Evolutionary conservation across 1,284 basidiomycete species (phyloP), one percentile per base, ranked within the genome.

Genomic region (Sanghuangporus weigelae): DNA sequence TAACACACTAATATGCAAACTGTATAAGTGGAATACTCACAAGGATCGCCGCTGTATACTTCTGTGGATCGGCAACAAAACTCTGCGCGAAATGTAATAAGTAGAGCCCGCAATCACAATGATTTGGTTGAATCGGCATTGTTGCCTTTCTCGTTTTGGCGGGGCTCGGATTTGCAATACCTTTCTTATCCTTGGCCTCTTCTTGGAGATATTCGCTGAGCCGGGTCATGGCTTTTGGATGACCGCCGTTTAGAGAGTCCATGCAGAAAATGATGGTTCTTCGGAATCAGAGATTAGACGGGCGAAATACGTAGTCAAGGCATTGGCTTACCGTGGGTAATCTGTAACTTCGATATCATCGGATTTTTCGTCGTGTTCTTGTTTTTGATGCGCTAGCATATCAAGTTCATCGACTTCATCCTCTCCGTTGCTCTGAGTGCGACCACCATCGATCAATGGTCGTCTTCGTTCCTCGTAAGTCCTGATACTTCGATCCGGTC

Each of bases 91-190:
- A 90, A 69, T 94, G 90, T n/a, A 94, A 75, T 8, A 94, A 77
- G 72, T 91, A 94, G 44, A 93, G 71, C 6, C 94, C 94, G 69
- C 94, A 96, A 72, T 96, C 93, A 71, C 89, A 92, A 66, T 79
- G 91, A 73, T 96, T 95, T 7, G 86, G 86, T 72, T 96, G 94
- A 50, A 78, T 77, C 7, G 93, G 93, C 11, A 90, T 88, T 87
- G 92, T 67, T 64, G 60, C 86, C 66, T 73, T 69, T 68, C 78
- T 84, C 40, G 77, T 78, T 6, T 71, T 63, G 16, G 84, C 73
- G 12, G 73, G 71, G 19, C 78, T 79, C 2, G 80, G 78, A 36
- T 80, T 71, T 0, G 79, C 70, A 6, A 81, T 70, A 2, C 75
- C 73, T 63, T 82, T 83, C 77, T 96, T 97, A 73, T 95, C 88